phyloP scores from a whole-genome alignment of 441 rosid species.

The Sinapis alba region DNA sequence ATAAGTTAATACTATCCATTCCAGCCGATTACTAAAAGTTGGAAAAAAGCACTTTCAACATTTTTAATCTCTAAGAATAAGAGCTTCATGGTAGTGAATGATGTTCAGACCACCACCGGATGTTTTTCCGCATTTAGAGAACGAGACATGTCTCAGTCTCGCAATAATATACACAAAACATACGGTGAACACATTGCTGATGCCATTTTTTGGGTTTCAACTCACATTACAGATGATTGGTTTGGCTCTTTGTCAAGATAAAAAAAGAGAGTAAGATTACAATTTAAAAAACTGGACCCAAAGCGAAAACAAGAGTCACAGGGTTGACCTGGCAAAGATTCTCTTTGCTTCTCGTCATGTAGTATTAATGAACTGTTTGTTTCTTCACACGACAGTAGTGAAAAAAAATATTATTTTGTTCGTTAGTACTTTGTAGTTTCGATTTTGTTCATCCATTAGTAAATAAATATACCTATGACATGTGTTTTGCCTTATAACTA shows the following conservation, averaged over 20 bases:
- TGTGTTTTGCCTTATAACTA: neutral
- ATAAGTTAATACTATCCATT: neutral
- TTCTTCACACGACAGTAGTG: neutral
- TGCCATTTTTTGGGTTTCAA: neutral
- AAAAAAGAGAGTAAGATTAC: neutral
- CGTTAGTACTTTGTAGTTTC: neutral
- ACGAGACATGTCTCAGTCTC: neutral
- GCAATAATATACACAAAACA: neutral
- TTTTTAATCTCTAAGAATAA: neutral
- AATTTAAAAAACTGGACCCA: neutral
- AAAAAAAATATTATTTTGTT: neutral
- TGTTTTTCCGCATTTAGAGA: conserved; percentile 6
- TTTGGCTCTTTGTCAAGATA: neutral
- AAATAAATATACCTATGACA: neutral
- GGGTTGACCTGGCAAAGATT: conserved; percentile 27
- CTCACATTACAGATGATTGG: neutral
- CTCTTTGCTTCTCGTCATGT: conserved; percentile 19
- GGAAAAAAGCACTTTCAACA: neutral
- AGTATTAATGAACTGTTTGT: conserved; percentile 8
- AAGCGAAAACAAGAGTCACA: conserved; percentile 1
- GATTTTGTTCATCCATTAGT: neutral
- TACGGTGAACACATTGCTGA: neutral
- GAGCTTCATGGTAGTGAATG: neutral
- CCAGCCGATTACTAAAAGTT: neutral
- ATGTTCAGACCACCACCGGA: neutral